A percentile compares a stretch with the other conserved stretches of the same genome.
Evolutionary conservation across 257 asterid species (phyloP).

Genomic region (Solanum infundibuliforme): DNA sequence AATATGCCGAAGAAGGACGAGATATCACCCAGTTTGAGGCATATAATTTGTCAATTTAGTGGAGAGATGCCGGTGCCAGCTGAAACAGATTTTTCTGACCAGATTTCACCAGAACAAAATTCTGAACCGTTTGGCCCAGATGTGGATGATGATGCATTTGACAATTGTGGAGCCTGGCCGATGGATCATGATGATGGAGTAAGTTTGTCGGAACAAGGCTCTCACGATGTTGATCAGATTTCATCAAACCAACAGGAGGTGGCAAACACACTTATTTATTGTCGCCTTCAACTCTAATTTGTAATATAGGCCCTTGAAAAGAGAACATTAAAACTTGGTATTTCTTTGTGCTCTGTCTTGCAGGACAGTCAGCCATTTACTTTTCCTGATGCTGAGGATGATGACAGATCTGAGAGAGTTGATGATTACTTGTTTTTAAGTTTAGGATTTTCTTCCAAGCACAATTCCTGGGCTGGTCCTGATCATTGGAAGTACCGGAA

Average conservation of each 20-base stretch:
- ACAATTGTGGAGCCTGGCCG: slow-evolving; percentile 43
- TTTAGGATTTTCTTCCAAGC: slow-evolving; percentile 72
- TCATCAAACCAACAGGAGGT: slow-evolving; percentile 43
- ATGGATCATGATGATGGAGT: slow-evolving; percentile 61
- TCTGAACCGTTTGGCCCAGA: slow-evolving; percentile 24
- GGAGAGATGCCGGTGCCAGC: slow-evolving; percentile 48
- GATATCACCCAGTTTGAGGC: slow-evolving; percentile 78
- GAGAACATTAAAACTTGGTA: not conserved
- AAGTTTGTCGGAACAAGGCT: slow-evolving; percentile 42
- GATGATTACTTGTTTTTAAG: slow-evolving; percentile 63
- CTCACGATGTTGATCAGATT: slow-evolving; percentile 32
- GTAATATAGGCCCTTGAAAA: not conserved
- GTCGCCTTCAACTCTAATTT: not conserved
- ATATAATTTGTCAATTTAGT: slow-evolving; percentile 51
- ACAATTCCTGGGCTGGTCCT: slow-evolving; percentile 98
- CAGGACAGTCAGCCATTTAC: slow-evolving; percentile 45
- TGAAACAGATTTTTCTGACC: slow-evolving; percentile 30
- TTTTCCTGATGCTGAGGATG: slow-evolving; percentile 37
- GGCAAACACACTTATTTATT: not conserved
- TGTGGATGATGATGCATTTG: slow-evolving; percentile 35
- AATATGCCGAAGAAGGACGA: slow-evolving; percentile 46
- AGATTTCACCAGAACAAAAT: slow-evolving; percentile 32
- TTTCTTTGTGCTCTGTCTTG: slow-evolving; percentile 2
- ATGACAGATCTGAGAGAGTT: slow-evolving; percentile 55
- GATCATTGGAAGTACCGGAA: slow-evolving; percentile 89